Evolutionary conservation across 1,284 basidiomycete species (phyloP), one percentile per base, ranked within the genome.

Genomic region (Microbotryomycetes sp.): DNA sequence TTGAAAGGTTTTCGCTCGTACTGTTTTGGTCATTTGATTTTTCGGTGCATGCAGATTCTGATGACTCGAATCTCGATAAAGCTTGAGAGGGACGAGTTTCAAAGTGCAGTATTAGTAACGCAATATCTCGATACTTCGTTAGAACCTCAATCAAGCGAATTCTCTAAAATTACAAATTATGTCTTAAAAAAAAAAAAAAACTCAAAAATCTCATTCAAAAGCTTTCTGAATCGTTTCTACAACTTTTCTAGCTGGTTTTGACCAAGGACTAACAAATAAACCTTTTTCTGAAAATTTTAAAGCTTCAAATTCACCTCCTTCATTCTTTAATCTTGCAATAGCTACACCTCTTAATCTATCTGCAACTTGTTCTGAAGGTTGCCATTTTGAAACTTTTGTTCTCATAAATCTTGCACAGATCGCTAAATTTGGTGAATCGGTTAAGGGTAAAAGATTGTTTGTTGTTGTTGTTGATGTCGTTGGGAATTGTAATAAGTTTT

Each of bases 341-440:
- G 36, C 36, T 19, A 42, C 9, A 12, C 36, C 36, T 42, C 36
- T 42, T 9, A 12, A 42, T 42, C 36, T 9, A 42, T 42, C 36
- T 42, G 36, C 36, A 19, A 42, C 36, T 42, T 42, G 36, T 12
- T 42, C 36, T 42, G 36, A 9, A 9, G 36, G 36, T 12, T 19
- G 36, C 36, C 36, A 42, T 12, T 9, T 19, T 12, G 9, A 14
- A 7, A 62, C 16, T 3, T 36, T 52, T 5, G 48, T 23, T 16
- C 66, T 63, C 3, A 65, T 22, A 29, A 67, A 50, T 1, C 66
- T 60, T 1, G 49, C 45, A 36, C 48, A 55, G 26, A 63, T 50
- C 5, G 59, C 56, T 29, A 67, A 45, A 22, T 63, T 60, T 6
- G 47, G 19, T 48, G 15, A 36, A 19, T 29, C 22, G 12, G 19